Base-by-base conservation (phyloP, 345 rosid genomes). In the Zanthoxylum bungeanum region DNA sequence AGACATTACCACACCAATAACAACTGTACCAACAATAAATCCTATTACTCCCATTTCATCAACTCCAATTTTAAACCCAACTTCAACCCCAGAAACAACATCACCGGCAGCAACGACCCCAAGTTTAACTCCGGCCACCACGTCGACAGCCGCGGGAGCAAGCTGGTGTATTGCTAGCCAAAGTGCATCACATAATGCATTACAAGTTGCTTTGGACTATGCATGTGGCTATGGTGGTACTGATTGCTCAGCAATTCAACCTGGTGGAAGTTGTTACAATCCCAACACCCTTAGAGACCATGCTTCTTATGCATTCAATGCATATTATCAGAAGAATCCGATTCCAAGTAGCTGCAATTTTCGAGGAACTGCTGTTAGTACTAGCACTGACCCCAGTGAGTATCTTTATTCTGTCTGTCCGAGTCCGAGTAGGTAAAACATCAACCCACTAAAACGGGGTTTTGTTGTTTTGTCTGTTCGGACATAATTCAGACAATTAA, bases 151-250 rank as follows among this genome's bases (percentile, higher is more conserved):
- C 7, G 55, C 76, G 5, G 85, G 84, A 12, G 79, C 76, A 9
- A 89, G 91, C 73, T 93, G 98, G 98, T 93, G 97, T 60, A 83
- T 91, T 1, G 96, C 97, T 22, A 88, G 85, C 84, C 90, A 78
- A 63, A 81, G 89, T 69, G 89, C 93, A 9, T 86, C n/a, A n/a
- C n/a, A n/a, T n/a, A n/a, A n/a, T n/a, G n/a, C n/a, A n/a, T n/a
- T n/a, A n/a, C n/a, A n/a, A 77, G 86, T 87, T 11, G 98, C 88
- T 9, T 65, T 93, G 65, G 97, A 93, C 67, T 91, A 88, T 72
- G 98, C 98, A 30, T 93, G 98, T 56, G 98, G 98, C 2, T 75
- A 79, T 21, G 97, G 97, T 0, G 88, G 93, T 5, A 89, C 91
- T 0, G 96, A 93, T 72, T 93, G 98, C 55, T 75, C 87, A 0